A percentile compares a stretch with the other conserved stretches of the same genome.
Evolutionary conservation across 2,329 filamentous ascomycete genomes (phyloP).

Genomic region (Alternaria metachromatica): DNA sequence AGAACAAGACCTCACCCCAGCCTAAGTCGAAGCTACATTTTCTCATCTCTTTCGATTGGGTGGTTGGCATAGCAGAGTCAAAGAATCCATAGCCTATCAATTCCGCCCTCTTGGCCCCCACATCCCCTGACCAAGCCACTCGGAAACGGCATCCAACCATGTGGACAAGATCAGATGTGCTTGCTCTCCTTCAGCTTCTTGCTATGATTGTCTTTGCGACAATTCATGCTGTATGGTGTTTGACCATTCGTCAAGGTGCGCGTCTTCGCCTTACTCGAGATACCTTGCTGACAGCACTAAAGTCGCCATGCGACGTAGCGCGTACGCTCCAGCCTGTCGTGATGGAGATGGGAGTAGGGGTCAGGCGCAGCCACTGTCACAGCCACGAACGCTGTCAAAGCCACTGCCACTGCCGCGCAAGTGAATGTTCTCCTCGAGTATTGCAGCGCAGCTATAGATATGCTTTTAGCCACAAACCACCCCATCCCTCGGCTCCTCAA

Average conservation of each 20-base stretch:
- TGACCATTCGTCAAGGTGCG: neutral
- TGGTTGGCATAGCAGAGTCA: no score
- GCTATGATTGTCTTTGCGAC: neutral
- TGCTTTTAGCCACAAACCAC: conserved; percentile 48
- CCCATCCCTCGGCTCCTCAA: conserved; percentile 54
- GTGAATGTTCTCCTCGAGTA: no score
- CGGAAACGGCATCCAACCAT: neutral
- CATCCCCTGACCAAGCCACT: neutral
- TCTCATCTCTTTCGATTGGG: no score
- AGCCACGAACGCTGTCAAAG: no score
- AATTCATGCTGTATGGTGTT: neutral
- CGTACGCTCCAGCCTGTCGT: no score
- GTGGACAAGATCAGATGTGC: neutral
- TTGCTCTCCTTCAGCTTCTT: neutral
- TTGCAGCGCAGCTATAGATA: no score
- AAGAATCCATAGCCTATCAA: no score
- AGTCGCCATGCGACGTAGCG: neutral
- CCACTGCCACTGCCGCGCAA: no score
- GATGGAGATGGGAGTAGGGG: neutral
- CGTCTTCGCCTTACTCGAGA: neutral
- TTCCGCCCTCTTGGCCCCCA: neutral
- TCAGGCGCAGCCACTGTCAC: neutral
- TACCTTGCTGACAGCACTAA: neutral
- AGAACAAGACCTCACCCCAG: no score
- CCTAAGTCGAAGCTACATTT: no score